A percentile compares a stretch with the other conserved stretches of the same genome.
Conservation (phyloP, 2,329 filamentous ascomycete species). For the Aureobasidium sp. region DNA sequence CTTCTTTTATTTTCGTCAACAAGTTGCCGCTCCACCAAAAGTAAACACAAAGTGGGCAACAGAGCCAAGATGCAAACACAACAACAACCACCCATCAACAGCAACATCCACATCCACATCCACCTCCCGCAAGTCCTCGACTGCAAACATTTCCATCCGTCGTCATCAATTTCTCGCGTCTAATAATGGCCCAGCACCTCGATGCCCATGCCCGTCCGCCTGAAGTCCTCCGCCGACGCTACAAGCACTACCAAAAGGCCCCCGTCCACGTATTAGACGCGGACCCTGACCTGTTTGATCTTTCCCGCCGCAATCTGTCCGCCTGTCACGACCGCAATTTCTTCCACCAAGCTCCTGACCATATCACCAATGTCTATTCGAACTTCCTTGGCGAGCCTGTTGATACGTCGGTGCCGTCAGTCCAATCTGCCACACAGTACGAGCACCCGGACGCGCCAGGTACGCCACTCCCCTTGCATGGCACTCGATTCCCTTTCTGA, state of each 20-base stretch:
- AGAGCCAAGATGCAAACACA: conserved; percentile 8
- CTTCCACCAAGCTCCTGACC: conserved; percentile 31
- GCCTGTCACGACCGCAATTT: conserved; percentile 21
- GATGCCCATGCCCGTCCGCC: conserved; percentile 75
- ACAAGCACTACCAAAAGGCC: conserved; percentile 61
- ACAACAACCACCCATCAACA: conserved; percentile 7
- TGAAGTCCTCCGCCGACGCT: conserved; percentile 56
- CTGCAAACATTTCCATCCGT: too few relatives aligned
- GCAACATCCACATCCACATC: not conserved
- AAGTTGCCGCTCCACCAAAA: conserved; percentile 3
- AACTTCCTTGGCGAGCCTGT: conserved; percentile 16
- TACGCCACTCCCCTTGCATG: conserved; percentile 30
- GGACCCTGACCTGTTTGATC: conserved; percentile 37
- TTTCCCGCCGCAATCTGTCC: conserved; percentile 20
- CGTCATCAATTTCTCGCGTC: too few relatives aligned
- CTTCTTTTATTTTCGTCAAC: conserved; percentile 4
- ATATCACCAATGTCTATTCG: conserved; percentile 30
- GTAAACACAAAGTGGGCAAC: conserved; percentile 12
- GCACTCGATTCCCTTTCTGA: not conserved
- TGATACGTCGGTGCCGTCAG: not conserved
- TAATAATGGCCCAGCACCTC: too few relatives aligned
- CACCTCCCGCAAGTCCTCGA: too few relatives aligned
- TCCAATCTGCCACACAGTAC: conserved; percentile 30
- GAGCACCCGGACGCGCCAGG: conserved; percentile 60
- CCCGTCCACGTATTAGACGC: conserved; percentile 42